These are phyloP conservation scores for Parietichytrium sp. DNA, from an alignment of 108 stramenopile genomes.

Conservation along the genomic window DNA sequence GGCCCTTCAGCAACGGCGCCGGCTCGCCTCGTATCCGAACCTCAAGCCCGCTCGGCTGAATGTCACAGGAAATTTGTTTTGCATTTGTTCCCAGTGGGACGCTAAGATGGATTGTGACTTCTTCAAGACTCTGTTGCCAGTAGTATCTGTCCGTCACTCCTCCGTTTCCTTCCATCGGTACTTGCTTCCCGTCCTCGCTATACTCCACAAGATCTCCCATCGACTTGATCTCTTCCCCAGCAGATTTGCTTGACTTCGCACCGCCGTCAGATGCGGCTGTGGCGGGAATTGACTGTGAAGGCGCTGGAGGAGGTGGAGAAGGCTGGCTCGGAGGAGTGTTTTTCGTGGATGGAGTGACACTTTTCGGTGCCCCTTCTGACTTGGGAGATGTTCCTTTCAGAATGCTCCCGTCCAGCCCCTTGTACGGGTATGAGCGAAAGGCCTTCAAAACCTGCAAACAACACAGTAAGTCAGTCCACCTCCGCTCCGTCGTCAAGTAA, in stretches of 20 bases:
- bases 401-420: not conserved
- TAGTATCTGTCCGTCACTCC: constrained; percentile 52
- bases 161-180: constrained; percentile 57
- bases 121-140: constrained; percentile 60
- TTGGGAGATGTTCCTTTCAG: too few species aligned
- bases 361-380: not conserved
- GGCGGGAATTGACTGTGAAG: not conserved
- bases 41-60: constrained; percentile 31
- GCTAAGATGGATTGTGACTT: constrained; percentile 54
- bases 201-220: not conserved
- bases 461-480: not conserved
- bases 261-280: not conserved
- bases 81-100: constrained; percentile 46
- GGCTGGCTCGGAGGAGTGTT: not conserved
- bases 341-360: not conserved
- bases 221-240: not conserved
- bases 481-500: too few species aligned
- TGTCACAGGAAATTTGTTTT: constrained; percentile 50
- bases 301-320: not conserved
- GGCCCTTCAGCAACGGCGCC: constrained; percentile 42
- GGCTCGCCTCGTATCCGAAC: constrained; percentile 37
- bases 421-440: constrained; percentile 12
- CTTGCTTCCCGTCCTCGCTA: constrained; percentile 45
- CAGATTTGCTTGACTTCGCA: too few species aligned
- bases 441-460: not conserved